Evolutionary conservation across 306 rosid species (phyloP).

Genomic region (Chamaecrista fasciculata): DNA sequence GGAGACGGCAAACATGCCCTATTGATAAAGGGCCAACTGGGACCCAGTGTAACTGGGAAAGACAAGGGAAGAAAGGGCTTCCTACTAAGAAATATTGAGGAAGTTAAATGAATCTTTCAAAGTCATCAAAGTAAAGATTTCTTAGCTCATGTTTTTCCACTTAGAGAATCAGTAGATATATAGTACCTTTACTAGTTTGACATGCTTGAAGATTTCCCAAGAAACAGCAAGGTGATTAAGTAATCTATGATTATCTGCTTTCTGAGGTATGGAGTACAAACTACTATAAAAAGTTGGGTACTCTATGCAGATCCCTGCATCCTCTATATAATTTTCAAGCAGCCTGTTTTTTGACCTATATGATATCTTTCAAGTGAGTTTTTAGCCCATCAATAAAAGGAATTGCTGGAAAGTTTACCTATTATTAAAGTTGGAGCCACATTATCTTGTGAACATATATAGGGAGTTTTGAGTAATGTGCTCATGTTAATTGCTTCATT

Average conservation of each 20-base stretch:
- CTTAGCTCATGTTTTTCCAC: neutral
- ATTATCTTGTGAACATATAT: neutral
- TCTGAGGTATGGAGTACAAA: neutral
- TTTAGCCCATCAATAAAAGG: neutral
- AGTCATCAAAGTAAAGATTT: constrained; percentile 20
- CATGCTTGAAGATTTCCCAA: neutral
- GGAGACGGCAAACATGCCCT: too few species aligned
- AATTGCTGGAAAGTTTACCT: neutral
- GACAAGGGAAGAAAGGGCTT: too few species aligned
- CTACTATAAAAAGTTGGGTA: neutral
- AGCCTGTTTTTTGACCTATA: neutral
- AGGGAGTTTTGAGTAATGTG: neutral
- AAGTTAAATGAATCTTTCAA: constrained; percentile 12
- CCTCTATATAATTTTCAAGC: neutral
- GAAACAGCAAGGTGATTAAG: neutral
- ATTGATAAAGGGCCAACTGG: too few species aligned
- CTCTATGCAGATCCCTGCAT: neutral
- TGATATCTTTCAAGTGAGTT: neutral
- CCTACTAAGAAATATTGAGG: constrained; percentile 2
- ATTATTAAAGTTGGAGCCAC: neutral
- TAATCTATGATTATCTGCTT: neutral
- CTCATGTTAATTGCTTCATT: neutral
- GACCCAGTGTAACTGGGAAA: too few species aligned
- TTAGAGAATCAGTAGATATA: constrained; percentile 4
- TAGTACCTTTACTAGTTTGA: neutral